phyloP scores from a whole-genome alignment of 1,284 basidiomycete species.

The Rhodofomes roseus region DNA sequence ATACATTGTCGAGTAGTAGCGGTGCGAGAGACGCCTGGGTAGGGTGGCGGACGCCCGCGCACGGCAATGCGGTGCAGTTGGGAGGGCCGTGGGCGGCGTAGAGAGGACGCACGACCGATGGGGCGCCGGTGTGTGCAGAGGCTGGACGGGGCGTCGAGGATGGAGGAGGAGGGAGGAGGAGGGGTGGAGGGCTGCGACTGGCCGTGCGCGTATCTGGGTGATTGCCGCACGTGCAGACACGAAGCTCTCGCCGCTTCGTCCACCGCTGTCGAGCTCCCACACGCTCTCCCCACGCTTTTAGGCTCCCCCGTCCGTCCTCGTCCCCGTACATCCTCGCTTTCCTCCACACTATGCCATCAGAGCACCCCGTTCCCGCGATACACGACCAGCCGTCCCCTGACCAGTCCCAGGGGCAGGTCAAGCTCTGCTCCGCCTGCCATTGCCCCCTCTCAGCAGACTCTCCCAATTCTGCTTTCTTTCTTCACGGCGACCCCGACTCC shows the following conservation, averaged over 20 bases:
- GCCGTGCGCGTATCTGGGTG: conserved; percentile 1
- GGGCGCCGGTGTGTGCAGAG: background rate
- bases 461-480: conserved; percentile 24
- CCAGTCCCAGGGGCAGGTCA: conserved; percentile 29
- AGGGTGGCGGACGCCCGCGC: background rate
- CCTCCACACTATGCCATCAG: conserved; percentile 30
- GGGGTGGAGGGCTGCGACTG: conserved; percentile 1
- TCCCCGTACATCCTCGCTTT: conserved; percentile 11
- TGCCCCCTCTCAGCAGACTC: conserved; percentile 32
- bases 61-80: background rate
- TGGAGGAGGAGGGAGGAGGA: background rate
- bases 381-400: conserved; percentile 25
- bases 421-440: conserved; percentile 34
- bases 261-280: conserved; percentile 7
- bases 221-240: conserved; percentile 17
- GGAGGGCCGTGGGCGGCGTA: background rate
- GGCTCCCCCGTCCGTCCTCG: conserved; percentile 15
- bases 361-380: conserved; percentile 22
- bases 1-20: background rate
- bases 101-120: background rate
- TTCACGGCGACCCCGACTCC: conserved; percentile 24
- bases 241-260: conserved; percentile 8
- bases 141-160: background rate
- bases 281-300: conserved; percentile 14
- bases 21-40: background rate